Conservation (phyloP, 192 early-diverging fungal genomes). For the Podila epigama region DNA sequence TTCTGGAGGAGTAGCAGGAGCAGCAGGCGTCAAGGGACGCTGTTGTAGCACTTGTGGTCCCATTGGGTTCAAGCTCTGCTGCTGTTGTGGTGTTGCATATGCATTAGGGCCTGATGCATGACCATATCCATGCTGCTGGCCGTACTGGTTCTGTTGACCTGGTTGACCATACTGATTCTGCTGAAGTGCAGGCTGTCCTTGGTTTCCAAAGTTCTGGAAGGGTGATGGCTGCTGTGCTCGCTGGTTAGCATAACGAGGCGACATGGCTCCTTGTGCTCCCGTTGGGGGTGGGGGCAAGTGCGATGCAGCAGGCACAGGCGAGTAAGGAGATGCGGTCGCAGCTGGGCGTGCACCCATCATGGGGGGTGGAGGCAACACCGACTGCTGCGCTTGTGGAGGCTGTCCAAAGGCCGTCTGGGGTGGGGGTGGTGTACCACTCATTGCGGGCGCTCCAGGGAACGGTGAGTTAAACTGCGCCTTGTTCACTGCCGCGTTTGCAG, state of each 20-base stretch:
- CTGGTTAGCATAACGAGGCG: constrained; percentile 39
- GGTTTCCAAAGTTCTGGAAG: constrained; percentile 28
- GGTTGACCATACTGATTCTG: constrained; percentile 38
- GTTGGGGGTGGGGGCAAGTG: constrained; percentile 38
- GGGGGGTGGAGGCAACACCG: constrained; percentile 42
- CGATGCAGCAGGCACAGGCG: constrained; percentile 46
- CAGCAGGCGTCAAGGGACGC: constrained; percentile 48
- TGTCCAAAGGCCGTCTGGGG: constrained; percentile 44
- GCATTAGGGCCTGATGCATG: constrained; percentile 12
- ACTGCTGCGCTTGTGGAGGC: constrained; percentile 27
- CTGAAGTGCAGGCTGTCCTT: constrained; percentile 22
- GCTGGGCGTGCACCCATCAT: constrained; percentile 36
- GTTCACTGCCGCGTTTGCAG: constrained; percentile 55
- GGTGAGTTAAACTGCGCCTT: constrained; percentile 46
- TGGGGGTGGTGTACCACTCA: constrained; percentile 50
- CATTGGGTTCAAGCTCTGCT: constrained; percentile 13
- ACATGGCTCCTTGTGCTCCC: constrained; percentile 27
- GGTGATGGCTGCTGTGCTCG: constrained; percentile 16
- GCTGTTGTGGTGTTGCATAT: constrained; percentile 26
- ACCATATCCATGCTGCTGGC: constrained; percentile 24
- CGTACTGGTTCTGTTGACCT: constrained; percentile 23
- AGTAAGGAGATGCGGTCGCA: constrained; percentile 41
- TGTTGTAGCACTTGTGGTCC: constrained; percentile 47
- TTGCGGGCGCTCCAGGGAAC: constrained; percentile 45
- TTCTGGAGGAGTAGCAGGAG: constrained; percentile 54